These are phyloP conservation scores for Boletus rubroflammeus DNA, from an alignment of 768 basidiomycete species.

Conservation along the genomic window DNA sequence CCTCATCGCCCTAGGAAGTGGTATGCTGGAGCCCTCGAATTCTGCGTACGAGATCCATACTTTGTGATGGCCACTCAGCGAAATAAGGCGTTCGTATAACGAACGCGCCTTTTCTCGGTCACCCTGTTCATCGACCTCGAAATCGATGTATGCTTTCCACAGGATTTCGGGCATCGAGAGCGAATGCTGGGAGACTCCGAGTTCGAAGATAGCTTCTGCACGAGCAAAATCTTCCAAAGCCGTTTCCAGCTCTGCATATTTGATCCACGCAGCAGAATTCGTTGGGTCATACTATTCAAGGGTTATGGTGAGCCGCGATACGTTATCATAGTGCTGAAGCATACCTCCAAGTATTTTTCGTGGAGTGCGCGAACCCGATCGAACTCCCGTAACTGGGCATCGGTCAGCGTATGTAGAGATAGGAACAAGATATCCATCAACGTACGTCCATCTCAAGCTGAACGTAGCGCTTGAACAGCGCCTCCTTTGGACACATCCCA, in stretches of 20 bases:
- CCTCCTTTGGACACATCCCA: slow-evolving; percentile 95
- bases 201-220: slow-evolving; percentile 91
- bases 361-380: slow-evolving; percentile 89
- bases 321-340: slow-evolving; percentile 9
- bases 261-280: slow-evolving; percentile 93
- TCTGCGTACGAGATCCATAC: slow-evolving; percentile 95
- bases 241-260: slow-evolving; percentile 88
- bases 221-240: slow-evolving; percentile 84
- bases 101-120: slow-evolving; percentile 81
- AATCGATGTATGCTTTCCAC: slow-evolving; percentile 96
- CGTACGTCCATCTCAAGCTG: slow-evolving; percentile 86
- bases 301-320: neutral
- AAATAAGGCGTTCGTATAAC: slow-evolving; percentile 84
- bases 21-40: slow-evolving; percentile 82
- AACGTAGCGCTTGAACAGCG: slow-evolving; percentile 94
- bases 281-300: slow-evolving; percentile 71
- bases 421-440: slow-evolving; percentile 3
- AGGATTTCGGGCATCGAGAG: slow-evolving; percentile 94
- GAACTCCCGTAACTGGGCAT: slow-evolving; percentile 79
- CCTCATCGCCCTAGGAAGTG: slow-evolving; percentile 56
- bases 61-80: slow-evolving; percentile 89
- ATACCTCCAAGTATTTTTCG: slow-evolving; percentile 89
- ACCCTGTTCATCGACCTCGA: slow-evolving; percentile 85
- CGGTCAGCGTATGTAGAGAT: slow-evolving; percentile 4
- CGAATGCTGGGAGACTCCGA: slow-evolving; percentile 77